A percentile compares a stretch with the other conserved stretches of the same genome.
These are phyloP conservation scores for Aspergillus asperescens DNA, from an alignment of 495 filamentous ascomycete species.

Conservation along the genomic window DNA sequence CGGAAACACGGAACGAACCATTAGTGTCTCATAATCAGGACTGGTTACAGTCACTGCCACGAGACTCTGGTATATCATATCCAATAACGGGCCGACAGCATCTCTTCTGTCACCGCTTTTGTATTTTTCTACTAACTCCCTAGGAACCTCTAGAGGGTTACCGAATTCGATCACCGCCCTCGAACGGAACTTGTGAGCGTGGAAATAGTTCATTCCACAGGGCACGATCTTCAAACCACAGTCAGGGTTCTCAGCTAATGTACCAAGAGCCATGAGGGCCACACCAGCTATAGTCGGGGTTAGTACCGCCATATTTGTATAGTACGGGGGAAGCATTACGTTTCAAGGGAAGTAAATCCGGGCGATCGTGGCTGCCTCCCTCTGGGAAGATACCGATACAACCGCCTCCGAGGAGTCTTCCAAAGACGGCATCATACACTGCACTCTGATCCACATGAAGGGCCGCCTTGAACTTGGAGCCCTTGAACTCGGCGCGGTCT, in stretches of 20 bases:
- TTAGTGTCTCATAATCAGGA: conserved; percentile 94
- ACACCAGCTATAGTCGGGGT: conserved; percentile 64
- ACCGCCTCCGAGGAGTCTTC: conserved; percentile 70
- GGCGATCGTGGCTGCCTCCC: conserved; percentile 93
- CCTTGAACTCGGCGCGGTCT: conserved; percentile 52
- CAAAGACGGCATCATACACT: conserved; percentile 91
- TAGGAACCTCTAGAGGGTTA: conserved; percentile 73
- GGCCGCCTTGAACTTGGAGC: conserved; percentile 77
- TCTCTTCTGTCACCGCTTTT: conserved; percentile 74
- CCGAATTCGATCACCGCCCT: conserved; percentile 96
- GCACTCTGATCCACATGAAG: conserved; percentile 91
- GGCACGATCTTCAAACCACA: conserved; percentile 97
- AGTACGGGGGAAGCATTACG: conserved; percentile 34
- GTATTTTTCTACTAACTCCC: conserved; percentile 79
- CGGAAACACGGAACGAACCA: conserved; percentile 51
- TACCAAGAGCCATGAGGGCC: conserved; percentile 94
- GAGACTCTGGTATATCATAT: conserved; percentile 79
- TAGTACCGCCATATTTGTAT: not conserved
- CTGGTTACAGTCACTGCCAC: conserved; percentile 86
- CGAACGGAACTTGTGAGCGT: conserved; percentile 97
- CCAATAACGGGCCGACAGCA: conserved; percentile 73
- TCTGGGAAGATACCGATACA: conserved; percentile 98
- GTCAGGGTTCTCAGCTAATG: conserved; percentile 79
- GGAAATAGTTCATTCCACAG: conserved; percentile 99
- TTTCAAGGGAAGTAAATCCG: conserved; percentile 90